Percentiles rank a stretch among this genome's conserved stretches.
phyloP scores from a whole-genome alignment of 2,329 filamentous ascomycete species.

The Coniochaeta sp. region DNA sequence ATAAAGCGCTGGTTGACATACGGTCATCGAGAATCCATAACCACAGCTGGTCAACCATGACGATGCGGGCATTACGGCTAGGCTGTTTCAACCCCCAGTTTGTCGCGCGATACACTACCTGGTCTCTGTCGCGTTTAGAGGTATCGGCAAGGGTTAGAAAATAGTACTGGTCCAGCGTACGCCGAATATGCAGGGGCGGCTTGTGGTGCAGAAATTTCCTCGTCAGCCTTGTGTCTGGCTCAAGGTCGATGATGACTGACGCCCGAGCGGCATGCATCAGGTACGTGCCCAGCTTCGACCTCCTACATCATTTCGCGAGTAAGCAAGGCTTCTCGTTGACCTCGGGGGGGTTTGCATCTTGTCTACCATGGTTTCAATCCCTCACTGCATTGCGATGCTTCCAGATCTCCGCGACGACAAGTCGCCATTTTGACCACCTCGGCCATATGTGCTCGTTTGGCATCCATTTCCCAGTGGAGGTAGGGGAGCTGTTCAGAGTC shows the following conservation, averaged over 20 bases:
- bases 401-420: no score
- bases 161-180: conserved; percentile 38
- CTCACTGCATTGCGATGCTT: background rate
- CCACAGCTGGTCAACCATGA: conserved; percentile 26
- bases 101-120: conserved; percentile 31
- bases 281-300: no score
- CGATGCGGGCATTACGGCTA: conserved; percentile 13
- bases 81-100: conserved; percentile 7
- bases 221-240: conserved; percentile 26
- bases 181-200: conserved; percentile 32
- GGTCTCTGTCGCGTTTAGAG: conserved; percentile 28
- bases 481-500: conserved; percentile 10
- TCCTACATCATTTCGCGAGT: no score
- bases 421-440: background rate
- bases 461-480: conserved; percentile 8
- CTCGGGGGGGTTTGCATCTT: conserved; percentile 6
- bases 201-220: conserved; percentile 22
- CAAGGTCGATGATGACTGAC: background rate
- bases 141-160: conserved; percentile 21
- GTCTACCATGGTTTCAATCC: no score
- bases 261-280: no score
- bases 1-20: no score
- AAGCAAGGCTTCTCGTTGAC: background rate
- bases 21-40: conserved; percentile 22
- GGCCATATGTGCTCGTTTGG: background rate